Percentiles rank a stretch among this genome's conserved stretches.
These are phyloP conservation scores for Aspergillus sclerotiicarbonarius DNA, from an alignment of 495 filamentous ascomycete genomes.

Conservation along the genomic window DNA sequence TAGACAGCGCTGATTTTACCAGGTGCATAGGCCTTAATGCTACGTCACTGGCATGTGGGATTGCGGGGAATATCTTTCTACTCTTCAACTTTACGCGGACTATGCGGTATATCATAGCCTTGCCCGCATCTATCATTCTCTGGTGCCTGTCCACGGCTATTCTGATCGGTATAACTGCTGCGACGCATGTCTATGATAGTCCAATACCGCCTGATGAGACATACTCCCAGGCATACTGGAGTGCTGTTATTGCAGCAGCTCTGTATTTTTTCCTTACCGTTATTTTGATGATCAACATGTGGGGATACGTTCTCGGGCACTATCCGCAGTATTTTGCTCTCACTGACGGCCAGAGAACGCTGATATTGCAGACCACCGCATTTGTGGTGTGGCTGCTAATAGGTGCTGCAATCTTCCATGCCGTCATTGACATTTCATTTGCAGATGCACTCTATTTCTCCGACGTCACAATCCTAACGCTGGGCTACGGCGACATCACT, in stretches of 20 bases:
- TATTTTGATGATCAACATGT: conserved; percentile 72
- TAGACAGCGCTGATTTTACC: conserved; percentile 7
- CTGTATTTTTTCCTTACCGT: conserved; percentile 64
- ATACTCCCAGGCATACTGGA: conserved; percentile 76
- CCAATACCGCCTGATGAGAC: conserved; percentile 56
- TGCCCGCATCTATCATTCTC: conserved; percentile 64
- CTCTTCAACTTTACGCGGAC: conserved; percentile 79
- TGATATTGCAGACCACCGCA: conserved; percentile 63
- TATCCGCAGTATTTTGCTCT: conserved; percentile 75
- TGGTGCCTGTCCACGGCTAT: conserved; percentile 68
- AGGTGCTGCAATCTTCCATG: conserved; percentile 57
- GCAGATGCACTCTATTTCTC: conserved; percentile 62
- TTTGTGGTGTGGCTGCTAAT: conserved; percentile 63
- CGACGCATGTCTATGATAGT: conserved; percentile 59
- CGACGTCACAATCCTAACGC: conserved; percentile 63
- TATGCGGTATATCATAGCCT: conserved; percentile 73
- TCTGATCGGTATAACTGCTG: conserved; percentile 57
- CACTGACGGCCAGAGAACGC: conserved; percentile 67
- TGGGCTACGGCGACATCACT: conserved; percentile 64
- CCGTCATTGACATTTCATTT: conserved; percentile 46
- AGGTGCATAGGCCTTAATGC: conserved; percentile 60
- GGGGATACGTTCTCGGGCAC: conserved; percentile 73
- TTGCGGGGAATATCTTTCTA: conserved; percentile 70
- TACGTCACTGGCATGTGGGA: conserved; percentile 61
- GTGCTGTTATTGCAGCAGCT: conserved; percentile 66